Conservation (phyloP, 2,329 filamentous ascomycete species). For the Cryoendolithus antarcticus region DNA sequence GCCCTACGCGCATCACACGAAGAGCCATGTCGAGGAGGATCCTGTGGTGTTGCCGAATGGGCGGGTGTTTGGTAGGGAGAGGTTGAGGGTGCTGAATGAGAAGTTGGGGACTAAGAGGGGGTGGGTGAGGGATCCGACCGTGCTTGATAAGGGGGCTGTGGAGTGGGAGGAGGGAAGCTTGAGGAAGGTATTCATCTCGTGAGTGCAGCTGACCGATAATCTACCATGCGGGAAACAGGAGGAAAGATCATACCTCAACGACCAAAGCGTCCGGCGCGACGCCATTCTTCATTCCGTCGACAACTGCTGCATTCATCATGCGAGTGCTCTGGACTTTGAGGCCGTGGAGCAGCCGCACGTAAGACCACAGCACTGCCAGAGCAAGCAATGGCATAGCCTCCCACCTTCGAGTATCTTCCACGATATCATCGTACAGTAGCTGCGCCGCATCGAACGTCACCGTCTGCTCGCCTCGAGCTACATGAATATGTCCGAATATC, state of each 20-base stretch:
- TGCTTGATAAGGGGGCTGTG: conserved; percentile 40
- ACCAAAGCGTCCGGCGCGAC: conserved; percentile 18
- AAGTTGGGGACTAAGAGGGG: conserved; percentile 60
- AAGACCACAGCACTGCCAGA: too few relatives aligned
- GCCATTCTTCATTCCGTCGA: too few relatives aligned
- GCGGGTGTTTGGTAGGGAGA: conserved; percentile 66
- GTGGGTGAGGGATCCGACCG: conserved; percentile 66
- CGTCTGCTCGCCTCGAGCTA: conserved; percentile 30
- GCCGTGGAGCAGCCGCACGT: too few relatives aligned
- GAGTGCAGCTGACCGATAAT: conserved; percentile 1
- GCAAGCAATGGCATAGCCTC: too few relatives aligned
- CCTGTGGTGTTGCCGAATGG: conserved; percentile 78
- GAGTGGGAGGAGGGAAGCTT: conserved; percentile 50
- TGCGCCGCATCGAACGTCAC: too few relatives aligned
- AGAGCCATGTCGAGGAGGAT: conserved; percentile 83
- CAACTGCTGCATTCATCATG: too few relatives aligned
- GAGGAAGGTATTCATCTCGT: conserved; percentile 88
- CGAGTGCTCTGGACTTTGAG: too few relatives aligned
- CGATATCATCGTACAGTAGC: too few relatives aligned
- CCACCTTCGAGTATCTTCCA: too few relatives aligned
- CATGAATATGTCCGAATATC: conserved; percentile 78
- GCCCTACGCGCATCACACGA: conserved; percentile 89
- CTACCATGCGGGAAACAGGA: not conserved
- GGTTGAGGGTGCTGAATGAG: conserved; percentile 62
- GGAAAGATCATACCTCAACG: conserved; percentile 26